Percentiles rank a stretch among this genome's conserved stretches.
Evolutionary conservation across 2,329 filamentous ascomycete genomes (phyloP).

Genomic region (Arthrobotrys megalospora): DNA sequence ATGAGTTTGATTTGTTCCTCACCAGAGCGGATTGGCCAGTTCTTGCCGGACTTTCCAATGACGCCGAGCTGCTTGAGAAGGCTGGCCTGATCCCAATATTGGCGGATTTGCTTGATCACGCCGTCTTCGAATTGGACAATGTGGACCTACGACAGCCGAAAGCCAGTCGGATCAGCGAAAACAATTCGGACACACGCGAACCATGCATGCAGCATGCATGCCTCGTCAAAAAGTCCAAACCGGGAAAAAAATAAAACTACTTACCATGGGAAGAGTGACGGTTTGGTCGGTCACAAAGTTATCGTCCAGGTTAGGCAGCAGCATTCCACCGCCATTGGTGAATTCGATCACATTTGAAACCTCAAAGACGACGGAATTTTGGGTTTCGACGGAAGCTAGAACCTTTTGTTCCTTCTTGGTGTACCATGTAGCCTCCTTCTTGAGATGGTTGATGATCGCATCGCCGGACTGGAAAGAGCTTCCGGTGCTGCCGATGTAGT

Average conservation of each 20-base stretch:
- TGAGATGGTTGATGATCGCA: constrained; percentile 86
- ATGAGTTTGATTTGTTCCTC: constrained; percentile 87
- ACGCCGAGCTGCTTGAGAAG: constrained; percentile 94
- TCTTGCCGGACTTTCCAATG: constrained; percentile 89
- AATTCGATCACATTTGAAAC: constrained; percentile 89
- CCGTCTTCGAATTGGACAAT: constrained; percentile 87
- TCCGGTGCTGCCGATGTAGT: constrained; percentile 88
- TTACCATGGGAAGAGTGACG: constrained; percentile 84
- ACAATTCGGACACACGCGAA: constrained; percentile 26
- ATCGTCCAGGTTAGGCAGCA: constrained; percentile 90
- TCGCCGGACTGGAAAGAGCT: constrained; percentile 79
- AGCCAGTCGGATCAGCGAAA: constrained; percentile 38
- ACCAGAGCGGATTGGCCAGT: constrained; percentile 94
- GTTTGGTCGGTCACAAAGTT: constrained; percentile 90
- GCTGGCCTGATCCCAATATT: constrained; percentile 95
- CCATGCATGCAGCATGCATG: constrained; percentile 36
- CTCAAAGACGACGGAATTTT: constrained; percentile 80
- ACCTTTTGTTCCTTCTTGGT: constrained; percentile 86
- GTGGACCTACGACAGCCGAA: constrained; percentile 76
- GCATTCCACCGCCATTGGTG: constrained; percentile 82
- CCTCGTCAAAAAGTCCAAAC: not conserved
- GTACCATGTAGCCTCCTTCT: constrained; percentile 77
- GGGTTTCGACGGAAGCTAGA: constrained; percentile 80
- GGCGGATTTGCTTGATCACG: constrained; percentile 88
- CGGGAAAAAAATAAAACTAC: constrained; percentile 66